Conservation (phyloP, 257 asterid species). For the Solanum acaule region DNA sequence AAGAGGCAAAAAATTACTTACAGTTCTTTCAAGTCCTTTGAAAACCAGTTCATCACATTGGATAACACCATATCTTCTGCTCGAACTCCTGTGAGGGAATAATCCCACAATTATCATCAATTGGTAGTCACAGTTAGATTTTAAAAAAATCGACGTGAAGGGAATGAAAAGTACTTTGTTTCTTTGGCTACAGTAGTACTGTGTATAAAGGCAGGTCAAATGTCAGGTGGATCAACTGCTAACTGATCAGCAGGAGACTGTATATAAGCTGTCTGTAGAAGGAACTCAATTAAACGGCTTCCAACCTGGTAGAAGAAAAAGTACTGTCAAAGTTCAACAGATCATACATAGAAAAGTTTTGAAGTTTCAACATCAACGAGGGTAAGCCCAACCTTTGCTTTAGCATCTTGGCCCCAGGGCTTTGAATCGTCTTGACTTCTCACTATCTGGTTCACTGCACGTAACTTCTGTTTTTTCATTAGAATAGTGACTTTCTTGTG, state of each 20-base stretch:
- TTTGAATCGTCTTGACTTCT: constrained; percentile 45
- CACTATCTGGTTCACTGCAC: constrained; percentile 62
- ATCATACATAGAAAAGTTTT: background rate
- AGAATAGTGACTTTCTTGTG: constrained; percentile 47
- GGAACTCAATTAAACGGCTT: constrained; percentile 72
- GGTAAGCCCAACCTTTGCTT: constrained; percentile 60
- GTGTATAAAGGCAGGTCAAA: constrained; percentile 90
- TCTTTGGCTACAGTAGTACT: constrained; percentile 46
- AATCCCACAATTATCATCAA: constrained; percentile 12
- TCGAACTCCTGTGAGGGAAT: constrained; percentile 33
- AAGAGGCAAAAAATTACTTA: constrained; percentile 20
- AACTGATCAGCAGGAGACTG: constrained; percentile 62
- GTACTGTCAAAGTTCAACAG: background rate
- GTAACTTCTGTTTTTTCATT: constrained; percentile 72
- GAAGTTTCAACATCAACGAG: background rate
- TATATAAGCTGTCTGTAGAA: constrained; percentile 78
- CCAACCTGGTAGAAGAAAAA: constrained; percentile 59
- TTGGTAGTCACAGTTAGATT: constrained; percentile 6
- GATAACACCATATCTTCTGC: constrained; percentile 78
- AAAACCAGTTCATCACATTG: constrained; percentile 75
- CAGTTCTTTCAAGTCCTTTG: constrained; percentile 86
- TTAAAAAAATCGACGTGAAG: background rate
- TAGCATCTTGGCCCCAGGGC: constrained; percentile 80
- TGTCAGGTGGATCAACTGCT: constrained; percentile 66
- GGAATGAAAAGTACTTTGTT: constrained; percentile 26